A percentile compares a stretch with the other conserved stretches of the same genome.
Evolutionary conservation across 129 eudicot species (phyloP).

Genomic region (Chrysanthemum lavandulifolium): DNA sequence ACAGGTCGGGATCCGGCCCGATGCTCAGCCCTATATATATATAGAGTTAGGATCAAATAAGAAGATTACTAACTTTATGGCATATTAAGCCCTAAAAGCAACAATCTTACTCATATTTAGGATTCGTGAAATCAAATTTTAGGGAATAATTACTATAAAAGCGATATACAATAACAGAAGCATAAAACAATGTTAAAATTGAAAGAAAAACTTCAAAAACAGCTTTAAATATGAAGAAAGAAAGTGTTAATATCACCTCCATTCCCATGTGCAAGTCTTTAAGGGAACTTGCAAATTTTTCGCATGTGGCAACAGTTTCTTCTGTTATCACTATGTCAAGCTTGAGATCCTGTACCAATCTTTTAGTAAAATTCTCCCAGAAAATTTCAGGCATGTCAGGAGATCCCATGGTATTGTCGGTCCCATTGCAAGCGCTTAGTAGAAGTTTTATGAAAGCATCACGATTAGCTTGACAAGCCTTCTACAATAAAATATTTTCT

Average conservation of each 20-base stretch:
- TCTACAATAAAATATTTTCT: conserved; percentile 2
- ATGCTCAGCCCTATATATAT: too few species aligned
- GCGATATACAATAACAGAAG: conserved; percentile 21
- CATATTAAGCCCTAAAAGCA: conserved; percentile 24
- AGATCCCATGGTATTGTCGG: background rate
- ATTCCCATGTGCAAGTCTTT: background rate
- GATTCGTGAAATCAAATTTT: conserved; percentile 23
- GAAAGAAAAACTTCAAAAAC: conserved; percentile 12
- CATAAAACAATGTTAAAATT: conserved; percentile 26
- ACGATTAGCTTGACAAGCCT: background rate
- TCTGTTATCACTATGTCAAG: background rate
- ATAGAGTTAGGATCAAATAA: too few species aligned
- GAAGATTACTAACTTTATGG: background rate
- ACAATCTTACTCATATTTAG: conserved; percentile 23
- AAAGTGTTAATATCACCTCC: conserved; percentile 13
- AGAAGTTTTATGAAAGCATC: background rate
- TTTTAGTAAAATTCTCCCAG: background rate
- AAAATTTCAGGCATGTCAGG: background rate
- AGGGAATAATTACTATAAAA: conserved; percentile 23
- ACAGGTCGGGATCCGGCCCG: too few species aligned
- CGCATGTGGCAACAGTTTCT: background rate
- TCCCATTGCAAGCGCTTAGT: background rate
- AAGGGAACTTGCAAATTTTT: background rate
- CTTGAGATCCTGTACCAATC: background rate
- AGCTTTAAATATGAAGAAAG: conserved; percentile 18